A percentile compares a stretch with the other conserved stretches of the same genome.
Evolutionary conservation across 2,329 filamentous ascomycete species (phyloP).

Genomic region (Xylariaceae sp.): DNA sequence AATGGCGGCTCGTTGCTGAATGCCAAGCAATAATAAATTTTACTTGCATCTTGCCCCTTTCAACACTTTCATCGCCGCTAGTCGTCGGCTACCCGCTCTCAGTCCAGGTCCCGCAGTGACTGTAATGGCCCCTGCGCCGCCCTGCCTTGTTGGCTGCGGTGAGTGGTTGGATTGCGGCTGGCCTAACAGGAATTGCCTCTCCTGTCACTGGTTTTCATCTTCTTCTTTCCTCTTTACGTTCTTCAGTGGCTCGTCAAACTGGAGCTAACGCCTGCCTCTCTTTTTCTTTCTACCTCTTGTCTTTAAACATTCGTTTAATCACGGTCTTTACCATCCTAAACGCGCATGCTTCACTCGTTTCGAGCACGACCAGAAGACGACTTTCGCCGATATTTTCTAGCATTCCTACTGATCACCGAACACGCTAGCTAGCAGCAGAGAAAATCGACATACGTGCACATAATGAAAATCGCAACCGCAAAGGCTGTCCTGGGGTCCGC

Average conservation of each 20-base stretch:
- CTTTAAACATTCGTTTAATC: slow-evolving; percentile 12
- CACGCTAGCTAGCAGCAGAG: slow-evolving; percentile 4
- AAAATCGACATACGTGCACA: slow-evolving; percentile 22
- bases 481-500: slow-evolving; percentile 48
- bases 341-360: slow-evolving; percentile 15
- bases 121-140: too few species aligned
- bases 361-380: neutral
- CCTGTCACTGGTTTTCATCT: neutral
- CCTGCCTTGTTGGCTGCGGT: too few species aligned
- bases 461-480: slow-evolving; percentile 52
- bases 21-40: too few species aligned
- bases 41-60: too few species aligned
- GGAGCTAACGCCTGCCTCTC: slow-evolving; percentile 2
- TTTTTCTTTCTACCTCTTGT: slow-evolving; percentile 16
- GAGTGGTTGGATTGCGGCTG: too few species aligned
- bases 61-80: too few species aligned
- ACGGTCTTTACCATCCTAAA: slow-evolving; percentile 3
- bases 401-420: slow-evolving; percentile 5
- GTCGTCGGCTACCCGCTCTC: too few species aligned
- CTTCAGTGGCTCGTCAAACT: too few species aligned
- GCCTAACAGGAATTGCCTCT: too few species aligned
- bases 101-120: too few species aligned
- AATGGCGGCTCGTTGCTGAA: too few species aligned
- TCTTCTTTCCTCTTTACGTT: too few species aligned
- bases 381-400: slow-evolving; percentile 1